Conservation (phyloP, 805 yeast species). For the Wickerhamiella hasegawae region DNA sequence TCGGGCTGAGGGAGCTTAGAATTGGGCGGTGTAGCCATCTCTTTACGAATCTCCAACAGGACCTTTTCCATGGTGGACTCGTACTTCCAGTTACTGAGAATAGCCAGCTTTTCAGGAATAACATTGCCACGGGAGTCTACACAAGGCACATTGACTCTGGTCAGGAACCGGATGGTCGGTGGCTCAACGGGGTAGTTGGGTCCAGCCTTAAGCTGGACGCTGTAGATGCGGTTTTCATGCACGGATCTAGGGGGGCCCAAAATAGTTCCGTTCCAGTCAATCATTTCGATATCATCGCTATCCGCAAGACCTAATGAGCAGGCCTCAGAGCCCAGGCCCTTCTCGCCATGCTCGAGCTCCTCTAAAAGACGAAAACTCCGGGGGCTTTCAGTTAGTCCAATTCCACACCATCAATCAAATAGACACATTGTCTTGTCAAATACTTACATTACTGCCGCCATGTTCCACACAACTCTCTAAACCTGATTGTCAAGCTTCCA, state of each 20-base stretch:
- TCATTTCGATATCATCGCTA: conserved; percentile 83
- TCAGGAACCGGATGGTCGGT: conserved; percentile 64
- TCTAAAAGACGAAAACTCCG: conserved; percentile 88
- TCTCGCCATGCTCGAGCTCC: conserved; percentile 95
- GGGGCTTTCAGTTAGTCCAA: conserved; percentile 30
- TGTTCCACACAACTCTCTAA: no score
- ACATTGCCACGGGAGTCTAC: conserved; percentile 54
- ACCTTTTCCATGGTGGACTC: conserved; percentile 89
- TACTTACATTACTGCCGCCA: background rate
- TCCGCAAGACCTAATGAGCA: conserved; percentile 89
- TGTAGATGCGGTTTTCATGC: conserved; percentile 88
- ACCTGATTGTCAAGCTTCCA: no score
- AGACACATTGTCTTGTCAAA: background rate
- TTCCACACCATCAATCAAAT: background rate
- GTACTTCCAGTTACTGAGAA: conserved; percentile 73
- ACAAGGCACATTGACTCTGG: conserved; percentile 81
- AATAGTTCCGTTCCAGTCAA: conserved; percentile 95
- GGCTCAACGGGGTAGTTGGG: conserved; percentile 77
- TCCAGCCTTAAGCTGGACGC: conserved; percentile 68
- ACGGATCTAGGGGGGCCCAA: conserved; percentile 88
- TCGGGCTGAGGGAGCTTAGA: conserved; percentile 81
- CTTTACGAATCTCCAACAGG: conserved; percentile 63
- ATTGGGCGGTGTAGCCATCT: conserved; percentile 72
- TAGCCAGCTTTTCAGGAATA: conserved; percentile 38
- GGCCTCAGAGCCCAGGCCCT: conserved; percentile 92